phyloP scores from a whole-genome alignment of 2,329 filamentous ascomycete genomes.

The Tothia fuscella region DNA sequence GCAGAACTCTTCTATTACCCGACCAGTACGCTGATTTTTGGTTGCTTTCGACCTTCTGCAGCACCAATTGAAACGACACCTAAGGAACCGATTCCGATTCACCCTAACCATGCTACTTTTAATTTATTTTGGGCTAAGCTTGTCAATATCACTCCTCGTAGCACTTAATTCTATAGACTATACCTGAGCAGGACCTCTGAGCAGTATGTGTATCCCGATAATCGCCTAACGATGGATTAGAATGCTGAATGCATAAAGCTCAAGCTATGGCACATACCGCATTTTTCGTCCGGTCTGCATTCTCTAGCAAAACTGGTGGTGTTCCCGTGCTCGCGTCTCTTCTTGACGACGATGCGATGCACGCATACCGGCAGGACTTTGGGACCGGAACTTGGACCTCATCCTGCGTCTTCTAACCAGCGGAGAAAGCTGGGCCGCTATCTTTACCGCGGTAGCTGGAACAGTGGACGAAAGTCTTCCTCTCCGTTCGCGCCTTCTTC shows the following conservation, averaged over 20 bases:
- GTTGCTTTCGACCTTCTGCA: neutral
- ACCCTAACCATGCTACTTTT: neutral
- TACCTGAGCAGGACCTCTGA: neutral
- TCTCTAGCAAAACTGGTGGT: slow-evolving; percentile 2
- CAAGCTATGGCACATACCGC: neutral
- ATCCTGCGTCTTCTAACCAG: too few species aligned
- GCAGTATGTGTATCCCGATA: neutral
- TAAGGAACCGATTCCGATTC: neutral
- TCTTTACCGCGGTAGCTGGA: too few species aligned
- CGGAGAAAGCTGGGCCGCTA: too few species aligned
- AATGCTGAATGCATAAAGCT: neutral
- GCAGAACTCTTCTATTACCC: neutral
- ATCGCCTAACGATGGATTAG: slow-evolving; percentile 1
- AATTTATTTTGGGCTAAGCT: neutral
- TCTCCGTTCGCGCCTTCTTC: too few species aligned
- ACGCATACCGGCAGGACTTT: too few species aligned
- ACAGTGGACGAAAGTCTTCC: too few species aligned
- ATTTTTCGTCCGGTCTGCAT: neutral
- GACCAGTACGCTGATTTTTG: neutral
- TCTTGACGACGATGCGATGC: too few species aligned
- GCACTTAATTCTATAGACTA: neutral
- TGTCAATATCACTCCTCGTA: neutral
- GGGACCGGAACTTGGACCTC: too few species aligned
- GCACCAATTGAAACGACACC: neutral
- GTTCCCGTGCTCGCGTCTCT: too few species aligned